These are phyloP conservation scores for Neckera pumila DNA, from an alignment of 225 moss, liverwort and hornwort genomes.

Conservation along the genomic window DNA sequence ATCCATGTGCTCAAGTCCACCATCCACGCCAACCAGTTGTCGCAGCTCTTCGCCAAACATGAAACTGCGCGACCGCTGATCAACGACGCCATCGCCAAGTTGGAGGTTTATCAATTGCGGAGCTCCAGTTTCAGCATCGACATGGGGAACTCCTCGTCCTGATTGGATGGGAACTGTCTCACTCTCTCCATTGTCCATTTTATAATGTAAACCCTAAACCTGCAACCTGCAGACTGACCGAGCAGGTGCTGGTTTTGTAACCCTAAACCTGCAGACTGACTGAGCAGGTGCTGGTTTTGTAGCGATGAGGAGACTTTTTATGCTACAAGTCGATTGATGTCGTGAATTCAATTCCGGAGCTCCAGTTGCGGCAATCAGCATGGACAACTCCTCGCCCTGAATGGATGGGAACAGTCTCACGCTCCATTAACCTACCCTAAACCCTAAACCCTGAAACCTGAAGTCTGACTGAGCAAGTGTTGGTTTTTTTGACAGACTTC, in stretches of 20 bases:
- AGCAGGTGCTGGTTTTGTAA: too few species aligned
- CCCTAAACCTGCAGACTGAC: neutral
- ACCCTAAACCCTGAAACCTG: neutral
- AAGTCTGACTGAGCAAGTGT: neutral
- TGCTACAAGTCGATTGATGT: neutral
- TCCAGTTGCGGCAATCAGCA: neutral
- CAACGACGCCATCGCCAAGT: constrained; percentile 34
- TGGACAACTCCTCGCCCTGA: neutral
- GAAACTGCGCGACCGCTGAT: constrained; percentile 29
- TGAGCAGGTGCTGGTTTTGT: neutral
- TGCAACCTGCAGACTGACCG: neutral
- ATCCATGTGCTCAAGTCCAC: constrained; percentile 22
- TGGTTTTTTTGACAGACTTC: neutral
- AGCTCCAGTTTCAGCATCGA: constrained; percentile 37
- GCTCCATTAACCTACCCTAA: neutral
- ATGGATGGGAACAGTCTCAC: neutral
- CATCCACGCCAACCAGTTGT: constrained; percentile 34
- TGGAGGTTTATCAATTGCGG: constrained; percentile 39
- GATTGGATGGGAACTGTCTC: neutral
- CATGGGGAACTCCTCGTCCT: neutral
- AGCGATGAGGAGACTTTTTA: neutral
- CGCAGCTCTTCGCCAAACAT: constrained; percentile 35
- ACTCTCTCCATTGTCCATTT: neutral
- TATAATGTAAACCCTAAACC: neutral
- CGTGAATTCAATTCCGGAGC: neutral